Base-by-base conservation (phyloP, 2,329 filamentous ascomycete genomes). In the Paramyrothecium sp. region DNA sequence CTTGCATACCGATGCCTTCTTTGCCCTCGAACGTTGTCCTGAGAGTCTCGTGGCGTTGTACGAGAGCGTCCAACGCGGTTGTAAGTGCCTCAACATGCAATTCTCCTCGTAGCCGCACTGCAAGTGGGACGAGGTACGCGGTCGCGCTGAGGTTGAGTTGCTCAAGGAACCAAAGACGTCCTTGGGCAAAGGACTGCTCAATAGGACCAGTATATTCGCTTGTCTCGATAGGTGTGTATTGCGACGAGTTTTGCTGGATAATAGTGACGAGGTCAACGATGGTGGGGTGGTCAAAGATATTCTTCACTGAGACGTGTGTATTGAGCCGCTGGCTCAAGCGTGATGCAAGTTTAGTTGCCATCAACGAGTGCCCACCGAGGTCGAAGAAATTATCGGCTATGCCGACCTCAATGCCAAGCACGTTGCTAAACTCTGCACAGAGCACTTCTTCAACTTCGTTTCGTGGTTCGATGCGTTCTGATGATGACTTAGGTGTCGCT, bases 331-430 rank as follows among this genome's bases (percentile, higher is more conserved):
- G 47, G 54, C 58, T 55, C 13, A 61, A 30, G 22, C 56, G 56
- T 7, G 56, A n/a, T 16, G 50, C 50, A 26, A 60, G 54, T 51
- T 58, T 58, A 3, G 55, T 55, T 1, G 60, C 60, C 47, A 59
- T 48, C 12, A 63, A 57, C 0, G 61, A 63, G 41, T 63, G 59
- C 1, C 61, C 61, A 30, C 61, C 61, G n/a, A 63, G 57, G 7
- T 61, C 46, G 53, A 63, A 63, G 23, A 63, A 63, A 52, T 60
- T 54, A 30, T 63, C 59, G 12, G 55, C 54, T 13, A 60, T 53
- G 48, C 54, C 54, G 44, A 56, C 52, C 30, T 57, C 34, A 44
- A 61, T 48, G 11, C 54, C 55, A 22, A 61, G 54, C 4, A 56
- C 50, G 3, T 41, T 38, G 17, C 44, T 21, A 21, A 54, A 54